Percentiles rank a stretch among this genome's conserved stretches.
Conservation (phyloP, 73 alveolate species). For the Tetrahymena malaccensis region DNA sequence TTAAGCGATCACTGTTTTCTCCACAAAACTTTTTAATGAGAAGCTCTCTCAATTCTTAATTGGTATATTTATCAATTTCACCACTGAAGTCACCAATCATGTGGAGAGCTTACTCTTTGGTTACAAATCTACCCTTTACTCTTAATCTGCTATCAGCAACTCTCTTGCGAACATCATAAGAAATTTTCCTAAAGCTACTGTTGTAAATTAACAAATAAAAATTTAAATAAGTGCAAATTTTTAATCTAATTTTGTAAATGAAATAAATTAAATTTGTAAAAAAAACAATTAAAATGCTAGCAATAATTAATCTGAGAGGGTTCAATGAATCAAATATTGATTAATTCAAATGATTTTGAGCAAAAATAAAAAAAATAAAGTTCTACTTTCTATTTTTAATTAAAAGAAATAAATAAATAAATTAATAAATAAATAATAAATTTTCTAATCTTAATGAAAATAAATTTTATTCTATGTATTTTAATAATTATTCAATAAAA, state of each 20-base stretch:
- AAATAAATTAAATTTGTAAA: too few species aligned
- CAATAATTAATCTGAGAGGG: not conserved
- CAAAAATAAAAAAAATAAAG: not conserved
- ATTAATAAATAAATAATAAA: not conserved
- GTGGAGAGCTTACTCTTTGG: not conserved
- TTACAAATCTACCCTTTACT: conserved; percentile 36
- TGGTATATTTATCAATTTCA: not conserved
- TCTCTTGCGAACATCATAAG: conserved; percentile 23
- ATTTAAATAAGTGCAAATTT: not conserved
- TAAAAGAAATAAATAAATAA: not conserved
- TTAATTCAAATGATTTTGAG: not conserved
- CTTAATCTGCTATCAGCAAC: conserved; percentile 37
- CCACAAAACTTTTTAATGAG: not conserved
- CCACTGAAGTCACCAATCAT: not conserved
- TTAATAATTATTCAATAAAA: not conserved
- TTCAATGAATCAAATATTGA: not conserved
- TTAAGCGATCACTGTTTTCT: not conserved
- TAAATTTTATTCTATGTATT: not conserved
- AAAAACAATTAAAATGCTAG: not conserved
- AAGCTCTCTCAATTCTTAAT: not conserved
- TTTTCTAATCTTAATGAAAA: not conserved
- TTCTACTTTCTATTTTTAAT: not conserved
- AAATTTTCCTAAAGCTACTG: conserved; percentile 6
- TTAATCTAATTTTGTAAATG: not conserved
- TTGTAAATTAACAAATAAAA: not conserved